phyloP scores from a whole-genome alignment of 192 early-diverging fungal species.

The Phlyctochytrium planicorne region DNA sequence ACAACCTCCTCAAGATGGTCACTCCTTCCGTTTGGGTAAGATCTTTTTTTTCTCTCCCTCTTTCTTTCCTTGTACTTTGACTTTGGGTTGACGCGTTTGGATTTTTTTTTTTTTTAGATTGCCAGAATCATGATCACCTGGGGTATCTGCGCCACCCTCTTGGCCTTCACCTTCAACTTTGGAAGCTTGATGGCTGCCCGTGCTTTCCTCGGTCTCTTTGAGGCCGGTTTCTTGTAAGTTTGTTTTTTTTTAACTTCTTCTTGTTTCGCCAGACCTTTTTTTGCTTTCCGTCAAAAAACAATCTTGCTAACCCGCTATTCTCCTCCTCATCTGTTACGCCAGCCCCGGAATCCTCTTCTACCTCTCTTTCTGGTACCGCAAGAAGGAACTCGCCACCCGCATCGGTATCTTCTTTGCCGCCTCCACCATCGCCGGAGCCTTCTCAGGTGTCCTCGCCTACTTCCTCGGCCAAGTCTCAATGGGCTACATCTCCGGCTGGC shows the following conservation, averaged over 20 bases:
- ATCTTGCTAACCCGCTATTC: no score
- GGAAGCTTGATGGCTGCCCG: constrained; percentile 34
- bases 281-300: background rate
- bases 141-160: constrained; percentile 63
- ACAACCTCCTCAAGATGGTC: constrained; percentile 66
- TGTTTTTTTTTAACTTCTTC: no score
- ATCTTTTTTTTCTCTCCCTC: no score
- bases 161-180: constrained; percentile 63
- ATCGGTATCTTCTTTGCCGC: constrained; percentile 67
- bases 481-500: constrained; percentile 24
- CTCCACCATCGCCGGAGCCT: constrained; percentile 69
- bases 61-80: no score
- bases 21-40: constrained; percentile 59
- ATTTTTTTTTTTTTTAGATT: no score
- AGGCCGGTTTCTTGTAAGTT: constrained; percentile 60
- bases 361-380: constrained; percentile 71
- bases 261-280: background rate
- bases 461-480: constrained; percentile 9
- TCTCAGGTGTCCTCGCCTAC: constrained; percentile 68
- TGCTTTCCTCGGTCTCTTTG: constrained; percentile 54
- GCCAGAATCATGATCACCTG: constrained; percentile 46
- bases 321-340: no score
- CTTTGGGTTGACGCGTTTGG: no score
- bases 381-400: constrained; percentile 64
- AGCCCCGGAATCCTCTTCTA: constrained; percentile 70